These are phyloP conservation scores for Didymella segeticola DNA, from an alignment of 2,329 filamentous ascomycete species.

Conservation along the genomic window DNA sequence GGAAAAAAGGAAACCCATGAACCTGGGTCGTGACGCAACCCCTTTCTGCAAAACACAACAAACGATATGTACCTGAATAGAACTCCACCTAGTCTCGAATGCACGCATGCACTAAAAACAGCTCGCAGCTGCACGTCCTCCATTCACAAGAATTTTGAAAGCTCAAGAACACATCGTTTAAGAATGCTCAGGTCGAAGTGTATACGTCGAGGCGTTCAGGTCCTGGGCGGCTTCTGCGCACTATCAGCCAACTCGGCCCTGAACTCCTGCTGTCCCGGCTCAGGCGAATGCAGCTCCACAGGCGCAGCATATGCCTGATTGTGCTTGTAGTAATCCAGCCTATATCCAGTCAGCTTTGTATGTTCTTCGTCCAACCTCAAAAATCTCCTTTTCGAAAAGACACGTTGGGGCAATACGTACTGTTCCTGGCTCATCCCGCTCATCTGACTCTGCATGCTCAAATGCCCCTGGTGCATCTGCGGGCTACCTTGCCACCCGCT, in stretches of 20 bases:
- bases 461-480: conserved; percentile 22
- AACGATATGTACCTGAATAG: conserved; percentile 1
- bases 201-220: neutral
- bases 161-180: too few relatives aligned
- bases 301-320: conserved; percentile 15
- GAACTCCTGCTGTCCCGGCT: conserved; percentile 29
- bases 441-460: conserved; percentile 27
- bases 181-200: too few relatives aligned
- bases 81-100: neutral
- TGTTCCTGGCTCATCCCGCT: conserved; percentile 30
- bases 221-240: conserved; percentile 12
- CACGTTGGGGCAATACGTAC: conserved; percentile 26
- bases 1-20: neutral
- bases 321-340: conserved; percentile 34
- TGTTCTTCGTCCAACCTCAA: neutral
- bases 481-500: conserved; percentile 28
- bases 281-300: conserved; percentile 33
- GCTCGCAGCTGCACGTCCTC: neutral
- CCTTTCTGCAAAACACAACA: too few relatives aligned
- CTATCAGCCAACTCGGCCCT: conserved; percentile 35
- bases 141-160: too few relatives aligned
- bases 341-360: conserved; percentile 14
- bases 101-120: neutral
- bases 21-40: too few relatives aligned
- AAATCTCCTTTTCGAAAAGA: too few relatives aligned